phyloP scores from a whole-genome alignment of 306 rosid genomes.

The Lagenaria siceraria region DNA sequence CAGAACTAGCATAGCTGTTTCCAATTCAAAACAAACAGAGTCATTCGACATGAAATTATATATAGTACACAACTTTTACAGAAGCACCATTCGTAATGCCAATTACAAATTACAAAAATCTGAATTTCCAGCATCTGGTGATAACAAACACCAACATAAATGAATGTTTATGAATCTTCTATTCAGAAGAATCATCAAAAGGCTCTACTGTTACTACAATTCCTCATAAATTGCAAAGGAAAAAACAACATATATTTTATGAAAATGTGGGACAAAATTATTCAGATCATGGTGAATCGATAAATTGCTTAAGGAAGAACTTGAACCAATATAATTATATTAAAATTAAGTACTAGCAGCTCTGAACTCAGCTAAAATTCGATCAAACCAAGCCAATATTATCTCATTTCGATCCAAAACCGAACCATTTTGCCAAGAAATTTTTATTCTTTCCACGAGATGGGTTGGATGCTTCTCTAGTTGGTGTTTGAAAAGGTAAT shows the following conservation, averaged over 20 bases:
- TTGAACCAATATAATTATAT: neutral
- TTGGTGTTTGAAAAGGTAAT: slow-evolving; percentile 24
- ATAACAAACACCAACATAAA: neutral
- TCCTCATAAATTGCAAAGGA: neutral
- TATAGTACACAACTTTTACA: neutral
- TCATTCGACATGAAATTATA: neutral
- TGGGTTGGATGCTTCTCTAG: slow-evolving; percentile 24
- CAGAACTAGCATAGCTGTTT: neutral
- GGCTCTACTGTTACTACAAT: neutral
- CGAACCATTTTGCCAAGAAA: slow-evolving; percentile 73
- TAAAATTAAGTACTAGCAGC: slow-evolving; percentile 13
- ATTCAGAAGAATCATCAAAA: neutral
- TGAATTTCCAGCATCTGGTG: neutral
- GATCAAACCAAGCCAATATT: neutral
- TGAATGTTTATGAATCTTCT: neutral
- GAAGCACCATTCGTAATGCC: neutral
- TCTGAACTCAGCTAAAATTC: slow-evolving; percentile 24
- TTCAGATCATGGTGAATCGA: neutral
- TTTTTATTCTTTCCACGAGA: slow-evolving; percentile 51
- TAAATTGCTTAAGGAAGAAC: neutral
- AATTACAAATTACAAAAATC: neutral
- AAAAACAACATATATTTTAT: neutral
- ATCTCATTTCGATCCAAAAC: slow-evolving; percentile 66
- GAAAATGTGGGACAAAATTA: slow-evolving; percentile 3
- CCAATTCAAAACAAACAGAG: neutral